These are phyloP conservation scores for Penicillium samsonianum DNA, from an alignment of 495 filamentous ascomycete species.

Conservation along the genomic window DNA sequence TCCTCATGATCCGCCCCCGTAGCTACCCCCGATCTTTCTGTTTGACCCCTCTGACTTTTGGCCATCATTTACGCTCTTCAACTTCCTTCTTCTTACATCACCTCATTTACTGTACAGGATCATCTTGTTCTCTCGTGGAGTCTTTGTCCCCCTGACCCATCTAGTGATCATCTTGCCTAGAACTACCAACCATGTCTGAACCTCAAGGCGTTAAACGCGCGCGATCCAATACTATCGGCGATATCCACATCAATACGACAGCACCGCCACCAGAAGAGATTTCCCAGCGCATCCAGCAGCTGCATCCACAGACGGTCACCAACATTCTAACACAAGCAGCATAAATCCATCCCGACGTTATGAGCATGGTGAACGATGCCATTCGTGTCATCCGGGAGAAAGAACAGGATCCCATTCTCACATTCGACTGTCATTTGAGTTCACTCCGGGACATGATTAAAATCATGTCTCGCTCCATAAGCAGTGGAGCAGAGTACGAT, in stretches of 20 bases:
- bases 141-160: not conserved
- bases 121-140: not conserved
- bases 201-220: not conserved
- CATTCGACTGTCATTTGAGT: slow-evolving; percentile 2
- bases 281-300: not conserved
- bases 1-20: too few species aligned
- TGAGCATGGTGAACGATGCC: not conserved
- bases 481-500: not conserved
- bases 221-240: not conserved
- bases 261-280: not conserved
- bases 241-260: not conserved
- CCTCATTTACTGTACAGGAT: not conserved
- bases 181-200: not conserved
- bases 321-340: not conserved
- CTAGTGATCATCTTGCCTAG: not conserved
- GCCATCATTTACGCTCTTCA: not conserved
- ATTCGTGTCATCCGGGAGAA: not conserved
- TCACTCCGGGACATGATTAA: slow-evolving; percentile 6
- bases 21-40: too few species aligned
- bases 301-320: not conserved
- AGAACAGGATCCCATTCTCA: not conserved
- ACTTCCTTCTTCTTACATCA: not conserved
- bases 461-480: not conserved
- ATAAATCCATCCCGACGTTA: not conserved
- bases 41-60: not conserved